phyloP scores from a whole-genome alignment of 805 yeast species.

The Grigorovia jiainica region DNA sequence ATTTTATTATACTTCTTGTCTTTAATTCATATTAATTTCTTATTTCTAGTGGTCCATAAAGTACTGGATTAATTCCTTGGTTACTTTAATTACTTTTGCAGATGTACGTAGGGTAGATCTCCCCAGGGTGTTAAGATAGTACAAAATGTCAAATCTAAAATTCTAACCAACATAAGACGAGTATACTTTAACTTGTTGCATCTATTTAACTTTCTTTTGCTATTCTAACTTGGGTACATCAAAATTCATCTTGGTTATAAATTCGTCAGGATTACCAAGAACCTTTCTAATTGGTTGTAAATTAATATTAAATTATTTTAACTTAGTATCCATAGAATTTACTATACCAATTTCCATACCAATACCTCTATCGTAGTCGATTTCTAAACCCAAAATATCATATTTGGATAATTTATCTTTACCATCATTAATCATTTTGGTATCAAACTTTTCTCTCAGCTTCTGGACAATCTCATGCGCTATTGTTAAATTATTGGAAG shows the following conservation, averaged over 20 bases:
- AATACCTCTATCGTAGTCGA: not conserved
- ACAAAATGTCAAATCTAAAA: constrained; percentile 6
- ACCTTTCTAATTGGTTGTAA: too few relatives aligned
- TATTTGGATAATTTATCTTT: not conserved
- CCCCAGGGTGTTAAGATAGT: constrained; percentile 7
- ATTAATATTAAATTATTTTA: not conserved
- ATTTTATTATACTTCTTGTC: too few relatives aligned
- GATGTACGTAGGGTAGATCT: not conserved
- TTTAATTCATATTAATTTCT: too few relatives aligned
- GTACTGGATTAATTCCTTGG: too few relatives aligned
- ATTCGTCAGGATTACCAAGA: too few relatives aligned
- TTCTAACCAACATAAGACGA: constrained; percentile 8
- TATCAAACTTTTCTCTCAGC: not conserved
- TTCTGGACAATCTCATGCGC: too few relatives aligned
- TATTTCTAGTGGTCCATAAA: too few relatives aligned
- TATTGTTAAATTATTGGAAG: too few relatives aligned
- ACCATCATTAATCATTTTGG: not conserved
- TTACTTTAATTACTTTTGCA: too few relatives aligned
- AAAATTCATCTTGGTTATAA: not conserved
- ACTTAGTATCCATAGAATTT: constrained; percentile 2
- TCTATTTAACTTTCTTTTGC: constrained; percentile 3
- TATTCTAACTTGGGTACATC: not conserved
- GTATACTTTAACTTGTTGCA: constrained; percentile 4
- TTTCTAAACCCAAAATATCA: too few relatives aligned
- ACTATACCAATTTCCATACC: constrained; percentile 6